Evolutionary conservation across 2,329 filamentous ascomycete genomes (phyloP), one percentile per base, ranked within the genome.

Genomic region (Alternaria rosae): DNA sequence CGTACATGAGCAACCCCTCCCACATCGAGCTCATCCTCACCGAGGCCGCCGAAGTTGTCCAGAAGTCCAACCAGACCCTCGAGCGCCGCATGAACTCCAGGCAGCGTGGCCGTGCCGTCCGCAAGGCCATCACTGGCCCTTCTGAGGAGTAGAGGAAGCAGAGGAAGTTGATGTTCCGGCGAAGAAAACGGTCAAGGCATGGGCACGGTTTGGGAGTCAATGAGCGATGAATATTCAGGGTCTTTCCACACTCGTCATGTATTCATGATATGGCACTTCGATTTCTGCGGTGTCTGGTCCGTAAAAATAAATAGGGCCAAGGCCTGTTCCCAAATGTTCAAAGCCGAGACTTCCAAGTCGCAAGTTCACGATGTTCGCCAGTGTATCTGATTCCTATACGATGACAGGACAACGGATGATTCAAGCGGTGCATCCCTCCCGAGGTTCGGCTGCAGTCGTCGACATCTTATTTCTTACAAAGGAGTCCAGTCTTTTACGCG

Each of bases 1-100:
- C 95, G 70, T 99, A 98, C 90, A 98, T 99, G 96, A 97, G 94
- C 77, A 97, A 97, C 91, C 95, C 95, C 77, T 99, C 94, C 92
- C 95, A 99, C 91, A 97, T 99, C 85, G 96, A 99, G 88, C 88
- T 99, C 80, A 99, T 99, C 89, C 90, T 99, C 78, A 97, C 94
- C 81, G 96, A 99, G 89, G 93, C 88, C 79, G 92, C 96, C 81
- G 96, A 99, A 89, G 89, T 91, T 77, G 93, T 99, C 78, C 89
- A 94, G 86, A 99, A 99, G 91, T 90, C 89, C 68, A 87, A 90
- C 76, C 82, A 88, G 68, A 87, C 89, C 76, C 87, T 85, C 70
- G 85, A 86, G 78, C 88, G 89, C 76, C 92, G 90, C 83, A 88
- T 99, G 81, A 92, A 84, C 88, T 92, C 92, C 80, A 92, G 94